These are phyloP conservation scores for Nicotiana attenuata DNA, from an alignment of 257 asterid species.

Conservation along the genomic window DNA sequence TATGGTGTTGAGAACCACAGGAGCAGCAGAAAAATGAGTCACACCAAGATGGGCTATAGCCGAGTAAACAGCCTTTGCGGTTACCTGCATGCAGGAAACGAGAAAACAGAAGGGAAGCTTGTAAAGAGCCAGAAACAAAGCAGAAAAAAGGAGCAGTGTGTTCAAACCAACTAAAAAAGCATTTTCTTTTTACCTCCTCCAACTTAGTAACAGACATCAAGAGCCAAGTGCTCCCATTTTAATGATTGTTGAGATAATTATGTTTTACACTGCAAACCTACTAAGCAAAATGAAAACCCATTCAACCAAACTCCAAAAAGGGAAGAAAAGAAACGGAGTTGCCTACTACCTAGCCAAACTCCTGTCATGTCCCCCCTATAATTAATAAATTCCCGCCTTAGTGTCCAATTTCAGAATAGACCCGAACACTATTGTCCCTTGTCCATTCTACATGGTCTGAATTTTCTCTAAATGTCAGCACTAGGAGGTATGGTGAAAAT, in stretches of 20 bases:
- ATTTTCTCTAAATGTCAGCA: neutral
- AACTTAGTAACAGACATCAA: neutral
- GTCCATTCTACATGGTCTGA: neutral
- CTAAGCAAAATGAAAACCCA: neutral
- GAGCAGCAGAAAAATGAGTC: constrained; percentile 97
- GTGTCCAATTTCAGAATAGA: neutral
- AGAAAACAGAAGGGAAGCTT: neutral
- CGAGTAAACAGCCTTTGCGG: constrained; percentile 80
- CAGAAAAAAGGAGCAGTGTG: neutral
- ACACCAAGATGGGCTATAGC: constrained; percentile 75
- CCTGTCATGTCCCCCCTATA: neutral
- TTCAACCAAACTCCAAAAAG: neutral
- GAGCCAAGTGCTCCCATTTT: neutral
- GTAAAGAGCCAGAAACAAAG: neutral
- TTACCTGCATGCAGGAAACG: constrained; percentile 33
- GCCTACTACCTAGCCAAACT: neutral
- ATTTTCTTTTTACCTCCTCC: neutral
- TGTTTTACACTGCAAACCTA: neutral
- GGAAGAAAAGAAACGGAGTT: neutral
- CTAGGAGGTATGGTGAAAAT: neutral
- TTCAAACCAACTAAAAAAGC: neutral
- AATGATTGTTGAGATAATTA: neutral
- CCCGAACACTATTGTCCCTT: neutral
- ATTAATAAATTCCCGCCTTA: neutral
- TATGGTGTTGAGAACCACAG: constrained; percentile 80